Base-by-base conservation (phyloP, 2,329 filamentous ascomycete species). In the Corinectria fuckeliana region DNA sequence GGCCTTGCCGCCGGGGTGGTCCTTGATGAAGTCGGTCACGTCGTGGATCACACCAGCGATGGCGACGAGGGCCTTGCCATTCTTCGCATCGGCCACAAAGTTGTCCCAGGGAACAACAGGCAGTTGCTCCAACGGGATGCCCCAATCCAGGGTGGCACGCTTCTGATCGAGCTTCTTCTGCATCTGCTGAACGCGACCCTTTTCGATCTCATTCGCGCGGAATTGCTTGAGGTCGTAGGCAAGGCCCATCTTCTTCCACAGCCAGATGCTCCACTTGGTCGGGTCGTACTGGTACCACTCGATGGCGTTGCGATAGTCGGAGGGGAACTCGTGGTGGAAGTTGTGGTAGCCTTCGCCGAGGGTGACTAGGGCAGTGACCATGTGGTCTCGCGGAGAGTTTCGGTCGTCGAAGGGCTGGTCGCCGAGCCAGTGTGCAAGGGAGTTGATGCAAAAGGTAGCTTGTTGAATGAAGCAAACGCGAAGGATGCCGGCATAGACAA, bases 151-250 rank as follows among this genome's bases (percentile, higher is more conserved):
- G 63, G 81, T 86, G 67, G 89, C 78, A 71, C 92, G 91, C 85
- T 91, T 91, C 81, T 93, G 90, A 77, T 95, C 92, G 59, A 96
- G 87, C 85, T 95, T 94, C 90, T 95, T 95, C 84, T 95, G 92
- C 65, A 89, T 79, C 80, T 95, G 91, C 81, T 96, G 92, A 30
- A 95, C 83, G 72, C 91, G 90, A 67, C 92, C 92, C 85, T 95
- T 95, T 78, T 96, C 91, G 65, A 96, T 96, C 77, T 96, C 92
- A 77, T 96, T 96, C 78, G 86, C 81, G 70, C 91, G 91, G 87
- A 96, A 96, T 78, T 93, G 86, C 86, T 96, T 96, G 56, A 96
- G 85, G 77, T 95, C 90, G 73, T 89, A 92, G 71, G 92, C 92
- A 54, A 96, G 87, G 58, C 92, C 91, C 55, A 93, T 78, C 78